These are phyloP conservation scores for Cystofilobasidium capitatum DNA, from an alignment of 768 basidiomycete species.

Conservation along the genomic window DNA sequence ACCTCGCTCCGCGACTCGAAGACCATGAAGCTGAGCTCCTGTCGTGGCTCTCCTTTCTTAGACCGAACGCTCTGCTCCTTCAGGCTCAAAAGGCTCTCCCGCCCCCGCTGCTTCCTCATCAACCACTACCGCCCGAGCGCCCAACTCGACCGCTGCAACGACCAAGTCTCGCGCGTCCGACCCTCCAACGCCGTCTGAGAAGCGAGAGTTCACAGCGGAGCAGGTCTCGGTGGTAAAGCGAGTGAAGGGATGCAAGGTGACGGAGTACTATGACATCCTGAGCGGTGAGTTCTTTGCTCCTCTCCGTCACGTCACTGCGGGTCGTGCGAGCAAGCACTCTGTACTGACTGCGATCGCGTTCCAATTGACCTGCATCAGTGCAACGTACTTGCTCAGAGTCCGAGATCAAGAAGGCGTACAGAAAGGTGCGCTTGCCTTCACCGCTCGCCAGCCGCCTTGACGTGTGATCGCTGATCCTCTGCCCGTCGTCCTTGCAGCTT, in stretches of 20 bases:
- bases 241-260: conserved; percentile 72
- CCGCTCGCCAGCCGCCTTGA: conserved; percentile 10
- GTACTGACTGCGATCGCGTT: neutral
- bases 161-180: conserved; percentile 11
- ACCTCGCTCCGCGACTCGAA: neutral
- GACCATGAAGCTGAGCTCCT: neutral
- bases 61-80: conserved; percentile 11
- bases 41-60: neutral
- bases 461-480: conserved; percentile 9
- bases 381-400: conserved; percentile 37
- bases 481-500: conserved; percentile 46
- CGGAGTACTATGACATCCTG: conserved; percentile 89
- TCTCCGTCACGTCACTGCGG: neutral
- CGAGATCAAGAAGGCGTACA: conserved; percentile 70
- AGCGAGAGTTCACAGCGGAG: conserved; percentile 78
- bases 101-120: conserved; percentile 2
- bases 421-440: conserved; percentile 72
- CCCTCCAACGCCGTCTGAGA: conserved; percentile 35
- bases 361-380: conserved; percentile 30
- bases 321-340: neutral
- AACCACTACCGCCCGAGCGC: neutral
- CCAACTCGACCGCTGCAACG: conserved; percentile 10
- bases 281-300: conserved; percentile 33
- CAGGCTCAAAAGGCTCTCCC: neutral
- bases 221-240: conserved; percentile 74